A percentile compares a stretch with the other conserved stretches of the same genome.
phyloP scores from a whole-genome alignment of 352 stramenopile species.

The Phytophthora sp. region DNA sequence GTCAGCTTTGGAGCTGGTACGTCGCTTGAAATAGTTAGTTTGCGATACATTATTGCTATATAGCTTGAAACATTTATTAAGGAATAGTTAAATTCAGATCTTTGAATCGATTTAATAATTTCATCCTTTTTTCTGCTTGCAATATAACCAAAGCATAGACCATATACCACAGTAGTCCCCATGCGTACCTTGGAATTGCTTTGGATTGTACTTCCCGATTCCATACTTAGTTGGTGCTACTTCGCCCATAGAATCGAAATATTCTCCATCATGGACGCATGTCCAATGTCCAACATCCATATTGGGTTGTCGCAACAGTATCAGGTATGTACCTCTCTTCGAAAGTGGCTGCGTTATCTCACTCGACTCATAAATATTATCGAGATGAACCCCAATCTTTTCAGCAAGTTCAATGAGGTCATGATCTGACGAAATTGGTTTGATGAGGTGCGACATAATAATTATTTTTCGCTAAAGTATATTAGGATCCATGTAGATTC shows the following conservation, averaged over 20 bases:
- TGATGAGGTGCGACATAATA: conserved; percentile 4
- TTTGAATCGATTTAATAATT: conserved; percentile 8
- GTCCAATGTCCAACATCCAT: conserved; percentile 11
- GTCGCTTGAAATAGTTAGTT: conserved; percentile 9
- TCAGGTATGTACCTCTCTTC: background rate
- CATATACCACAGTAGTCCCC: conserved; percentile 12
- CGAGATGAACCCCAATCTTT: background rate
- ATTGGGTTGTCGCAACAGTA: background rate
- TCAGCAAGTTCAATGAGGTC: conserved; percentile 2
- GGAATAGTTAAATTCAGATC: conserved; percentile 20
- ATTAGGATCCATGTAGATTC: conserved; percentile 1
- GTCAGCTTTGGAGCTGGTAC: background rate
- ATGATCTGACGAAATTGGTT: background rate
- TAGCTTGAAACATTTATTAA: conserved; percentile 11
- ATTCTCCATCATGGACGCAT: background rate
- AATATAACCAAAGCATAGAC: conserved; percentile 6
- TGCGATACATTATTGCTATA: conserved; percentile 12
- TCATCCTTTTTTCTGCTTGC: conserved; percentile 14
- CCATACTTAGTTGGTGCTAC: background rate
- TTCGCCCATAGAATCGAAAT: conserved; percentile 15
- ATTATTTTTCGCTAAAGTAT: conserved; percentile 3
- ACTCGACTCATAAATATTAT: background rate
- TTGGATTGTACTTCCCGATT: conserved; percentile 3
- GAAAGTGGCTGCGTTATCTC: background rate
- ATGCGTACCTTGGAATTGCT: conserved; percentile 13